phyloP scores from a whole-genome alignment of 1,284 basidiomycete species.

The Agroathelia rolfsii region DNA sequence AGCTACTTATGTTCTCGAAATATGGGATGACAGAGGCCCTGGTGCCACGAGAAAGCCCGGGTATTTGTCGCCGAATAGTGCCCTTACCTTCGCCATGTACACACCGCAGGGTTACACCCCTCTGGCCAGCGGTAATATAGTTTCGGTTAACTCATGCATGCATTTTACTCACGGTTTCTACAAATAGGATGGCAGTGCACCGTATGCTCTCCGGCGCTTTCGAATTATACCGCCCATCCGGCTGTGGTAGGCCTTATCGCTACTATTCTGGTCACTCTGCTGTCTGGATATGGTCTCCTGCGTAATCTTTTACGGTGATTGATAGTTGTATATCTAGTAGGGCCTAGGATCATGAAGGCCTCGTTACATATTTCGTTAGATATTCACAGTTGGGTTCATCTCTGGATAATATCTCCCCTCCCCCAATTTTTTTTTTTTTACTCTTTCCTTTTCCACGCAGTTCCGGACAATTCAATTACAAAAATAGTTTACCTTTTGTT shows the following conservation, averaged over 20 bases:
- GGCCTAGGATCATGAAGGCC: no score
- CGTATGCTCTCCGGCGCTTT: conserved; percentile 49
- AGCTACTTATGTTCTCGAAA: conserved; percentile 66
- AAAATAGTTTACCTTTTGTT: no score
- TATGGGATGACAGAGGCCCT: conserved; percentile 74
- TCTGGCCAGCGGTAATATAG: conserved; percentile 56
- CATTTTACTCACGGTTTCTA: not conserved
- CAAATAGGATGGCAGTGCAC: conserved; percentile 66
- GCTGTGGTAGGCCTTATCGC: conserved; percentile 55
- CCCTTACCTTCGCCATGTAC: conserved; percentile 78
- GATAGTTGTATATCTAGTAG: no score
- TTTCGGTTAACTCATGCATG: no score
- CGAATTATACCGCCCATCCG: conserved; percentile 45
- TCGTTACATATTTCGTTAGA: no score
- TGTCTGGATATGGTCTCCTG: conserved; percentile 62
- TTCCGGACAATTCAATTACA: no score
- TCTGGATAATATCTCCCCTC: no score
- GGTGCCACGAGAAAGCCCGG: conserved; percentile 52
- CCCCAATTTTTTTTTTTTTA: no score
- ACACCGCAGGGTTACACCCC: conserved; percentile 72
- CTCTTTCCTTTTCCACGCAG: no score
- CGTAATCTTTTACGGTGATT: no score
- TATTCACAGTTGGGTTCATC: no score
- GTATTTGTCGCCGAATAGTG: conserved; percentile 58
- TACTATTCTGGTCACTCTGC: conserved; percentile 61